A percentile compares a stretch with the other conserved stretches of the same genome.
Evolutionary conservation across 2,329 filamentous ascomycete species (phyloP).

Genomic region (Cladophialophora psammophila): DNA sequence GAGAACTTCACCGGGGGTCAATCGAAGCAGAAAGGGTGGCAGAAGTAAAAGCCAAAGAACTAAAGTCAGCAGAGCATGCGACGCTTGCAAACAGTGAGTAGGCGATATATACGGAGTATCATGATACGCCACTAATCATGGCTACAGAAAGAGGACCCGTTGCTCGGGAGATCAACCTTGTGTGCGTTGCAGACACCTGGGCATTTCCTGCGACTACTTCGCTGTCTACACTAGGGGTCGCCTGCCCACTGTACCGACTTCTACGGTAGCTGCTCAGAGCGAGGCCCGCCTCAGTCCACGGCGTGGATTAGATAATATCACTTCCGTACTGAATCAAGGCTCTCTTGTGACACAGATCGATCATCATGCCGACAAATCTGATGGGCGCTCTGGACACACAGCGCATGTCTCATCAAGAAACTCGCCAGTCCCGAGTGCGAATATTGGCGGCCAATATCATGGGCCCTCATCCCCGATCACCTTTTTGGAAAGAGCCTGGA

Average conservation of each 20-base stretch:
- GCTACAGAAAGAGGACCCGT: constrained; percentile 1
- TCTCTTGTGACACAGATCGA: neutral
- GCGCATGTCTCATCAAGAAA: constrained; percentile 2
- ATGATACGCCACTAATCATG: neutral
- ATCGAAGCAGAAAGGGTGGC: neutral
- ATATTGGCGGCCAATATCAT: constrained; percentile 11
- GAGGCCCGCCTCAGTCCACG: neutral
- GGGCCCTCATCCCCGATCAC: constrained; percentile 9
- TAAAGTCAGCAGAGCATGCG: constrained; percentile 7
- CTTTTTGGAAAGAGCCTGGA: constrained; percentile 11
- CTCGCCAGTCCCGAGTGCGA: constrained; percentile 10
- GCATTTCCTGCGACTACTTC: constrained; percentile 1
- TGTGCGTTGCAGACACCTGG: constrained; percentile 3
- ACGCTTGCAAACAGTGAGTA: constrained; percentile 10
- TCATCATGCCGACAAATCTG: neutral
- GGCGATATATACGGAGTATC: neutral
- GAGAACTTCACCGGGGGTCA: neutral
- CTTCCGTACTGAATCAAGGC: neutral
- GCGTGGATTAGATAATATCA: neutral
- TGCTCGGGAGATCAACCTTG: constrained; percentile 8
- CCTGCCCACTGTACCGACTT: neutral
- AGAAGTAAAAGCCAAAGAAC: neutral
- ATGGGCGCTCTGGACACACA: neutral
- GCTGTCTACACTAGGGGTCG: constrained; percentile 6
- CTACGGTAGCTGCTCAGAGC: neutral